These are phyloP conservation scores for Hygrophila difformis DNA, from an alignment of 257 asterid genomes.

Conservation along the genomic window DNA sequence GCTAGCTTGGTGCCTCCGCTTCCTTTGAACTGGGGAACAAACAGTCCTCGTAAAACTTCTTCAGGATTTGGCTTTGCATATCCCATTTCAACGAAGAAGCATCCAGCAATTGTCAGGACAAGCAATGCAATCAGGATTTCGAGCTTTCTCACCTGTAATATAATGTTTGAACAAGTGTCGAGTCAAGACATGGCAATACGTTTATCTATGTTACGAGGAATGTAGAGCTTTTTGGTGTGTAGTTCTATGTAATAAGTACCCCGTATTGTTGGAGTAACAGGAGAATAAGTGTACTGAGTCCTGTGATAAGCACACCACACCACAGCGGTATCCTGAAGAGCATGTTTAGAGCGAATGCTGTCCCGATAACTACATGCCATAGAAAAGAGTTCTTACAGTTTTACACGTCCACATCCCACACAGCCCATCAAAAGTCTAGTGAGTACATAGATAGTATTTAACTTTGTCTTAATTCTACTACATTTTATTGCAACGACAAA, in stretches of 20 bases:
- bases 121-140: constrained; percentile 76
- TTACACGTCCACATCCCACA: too few relatives aligned
- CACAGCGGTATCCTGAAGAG: constrained; percentile 88
- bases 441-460: too few relatives aligned
- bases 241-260: too few relatives aligned
- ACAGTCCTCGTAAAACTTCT: constrained; percentile 68
- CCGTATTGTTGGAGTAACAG: constrained; percentile 89
- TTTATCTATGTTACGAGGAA: too few relatives aligned
- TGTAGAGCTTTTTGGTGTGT: too few relatives aligned
- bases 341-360: constrained; percentile 96
- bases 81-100: constrained; percentile 79
- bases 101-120: constrained; percentile 70
- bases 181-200: too few relatives aligned
- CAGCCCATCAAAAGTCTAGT: too few relatives aligned
- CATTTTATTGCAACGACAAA: too few relatives aligned
- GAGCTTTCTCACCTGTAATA: constrained; percentile 80
- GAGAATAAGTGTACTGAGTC: constrained; percentile 78
- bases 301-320: constrained; percentile 94
- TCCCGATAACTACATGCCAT: constrained; percentile 62
- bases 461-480: too few relatives aligned
- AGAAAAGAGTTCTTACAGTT: too few relatives aligned
- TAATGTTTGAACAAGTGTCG: too few relatives aligned
- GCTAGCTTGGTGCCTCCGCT: constrained; percentile 86
- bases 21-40: constrained; percentile 85
- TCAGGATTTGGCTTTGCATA: constrained; percentile 65